Evolutionary conservation across 495 filamentous ascomycete genomes (phyloP).

Genomic region (Xylaria acuta): DNA sequence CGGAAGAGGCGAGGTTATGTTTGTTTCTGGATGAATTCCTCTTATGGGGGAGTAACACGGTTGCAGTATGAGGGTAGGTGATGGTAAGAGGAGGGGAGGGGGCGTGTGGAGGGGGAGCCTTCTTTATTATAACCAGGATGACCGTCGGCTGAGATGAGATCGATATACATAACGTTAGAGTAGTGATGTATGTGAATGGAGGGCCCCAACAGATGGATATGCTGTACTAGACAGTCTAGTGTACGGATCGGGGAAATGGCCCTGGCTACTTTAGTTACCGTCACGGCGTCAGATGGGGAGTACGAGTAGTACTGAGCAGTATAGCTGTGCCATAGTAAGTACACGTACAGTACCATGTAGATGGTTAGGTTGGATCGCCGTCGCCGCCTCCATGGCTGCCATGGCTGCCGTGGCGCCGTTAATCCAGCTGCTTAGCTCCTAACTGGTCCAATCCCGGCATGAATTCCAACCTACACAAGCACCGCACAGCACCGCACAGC

Average conservation of each 20-base stretch:
- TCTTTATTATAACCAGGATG: conserved; percentile 21
- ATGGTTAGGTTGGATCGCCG: conserved; percentile 25
- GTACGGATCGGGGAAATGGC: conserved; percentile 23
- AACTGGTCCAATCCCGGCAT: conserved; percentile 12
- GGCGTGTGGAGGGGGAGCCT: conserved; percentile 17
- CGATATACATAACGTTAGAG: conserved; percentile 18
- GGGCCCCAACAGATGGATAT: conserved; percentile 20
- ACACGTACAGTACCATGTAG: conserved; percentile 14
- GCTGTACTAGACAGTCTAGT: conserved; percentile 18
- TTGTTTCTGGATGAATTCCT: not conserved
- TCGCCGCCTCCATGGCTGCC: conserved; percentile 23
- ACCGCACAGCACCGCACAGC: too few relatives aligned
- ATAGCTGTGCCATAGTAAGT: not conserved
- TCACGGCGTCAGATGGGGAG: conserved; percentile 20
- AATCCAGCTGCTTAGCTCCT: conserved; percentile 10
- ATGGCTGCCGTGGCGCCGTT: conserved; percentile 25
- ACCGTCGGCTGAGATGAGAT: conserved; percentile 21
- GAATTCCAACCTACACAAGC: not conserved
- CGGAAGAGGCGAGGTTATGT: not conserved
- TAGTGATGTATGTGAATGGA: conserved; percentile 20
- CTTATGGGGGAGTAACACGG: not conserved
- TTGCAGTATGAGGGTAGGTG: not conserved
- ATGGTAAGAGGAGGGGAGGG: conserved; percentile 14
- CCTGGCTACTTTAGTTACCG: conserved; percentile 13
- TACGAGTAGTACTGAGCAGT: not conserved